phyloP scores from a whole-genome alignment of 352 stramenopile species.

The Pythium aphanidermatum region DNA sequence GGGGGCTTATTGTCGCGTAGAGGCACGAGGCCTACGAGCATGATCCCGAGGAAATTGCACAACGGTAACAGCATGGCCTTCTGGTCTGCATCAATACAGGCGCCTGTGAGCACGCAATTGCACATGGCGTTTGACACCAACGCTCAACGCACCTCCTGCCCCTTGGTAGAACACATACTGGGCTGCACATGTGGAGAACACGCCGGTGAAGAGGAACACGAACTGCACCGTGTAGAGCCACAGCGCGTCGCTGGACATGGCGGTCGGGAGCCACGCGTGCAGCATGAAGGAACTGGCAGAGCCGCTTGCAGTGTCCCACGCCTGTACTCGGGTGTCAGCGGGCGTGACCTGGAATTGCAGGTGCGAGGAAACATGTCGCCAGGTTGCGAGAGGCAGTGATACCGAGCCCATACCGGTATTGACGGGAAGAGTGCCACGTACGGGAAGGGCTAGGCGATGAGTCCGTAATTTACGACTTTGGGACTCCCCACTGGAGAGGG shows the following conservation, averaged over 20 bases:
- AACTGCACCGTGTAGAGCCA: slow-evolving; percentile 34
- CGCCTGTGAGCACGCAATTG: no score
- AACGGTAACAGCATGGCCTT: slow-evolving; percentile 81
- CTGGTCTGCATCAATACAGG: slow-evolving; percentile 36
- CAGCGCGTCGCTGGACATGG: not conserved
- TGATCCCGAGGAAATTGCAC: slow-evolving; percentile 85
- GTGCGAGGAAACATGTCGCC: slow-evolving; percentile 2
- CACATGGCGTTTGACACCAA: no score
- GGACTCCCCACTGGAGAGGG: no score
- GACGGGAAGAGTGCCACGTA: not conserved
- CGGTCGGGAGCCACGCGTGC: not conserved
- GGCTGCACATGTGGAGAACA: slow-evolving; percentile 79
- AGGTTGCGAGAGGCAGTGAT: slow-evolving; percentile 1
- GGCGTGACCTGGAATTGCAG: not conserved
- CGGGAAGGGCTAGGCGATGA: no score
- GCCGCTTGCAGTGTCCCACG: slow-evolving; percentile 5
- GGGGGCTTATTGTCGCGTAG: slow-evolving; percentile 2
- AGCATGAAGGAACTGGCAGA: no score
- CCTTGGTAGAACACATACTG: slow-evolving; percentile 85
- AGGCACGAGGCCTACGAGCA: slow-evolving; percentile 72
- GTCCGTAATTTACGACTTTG: no score
- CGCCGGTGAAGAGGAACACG: slow-evolving; percentile 76
- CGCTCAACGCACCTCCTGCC: slow-evolving; percentile 33
- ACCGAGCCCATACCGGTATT: not conserved
- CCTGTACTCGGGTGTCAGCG: not conserved